Evolutionary conservation across 2,329 filamentous ascomycete genomes (phyloP).

Genomic region (Chaetomium sp.): DNA sequence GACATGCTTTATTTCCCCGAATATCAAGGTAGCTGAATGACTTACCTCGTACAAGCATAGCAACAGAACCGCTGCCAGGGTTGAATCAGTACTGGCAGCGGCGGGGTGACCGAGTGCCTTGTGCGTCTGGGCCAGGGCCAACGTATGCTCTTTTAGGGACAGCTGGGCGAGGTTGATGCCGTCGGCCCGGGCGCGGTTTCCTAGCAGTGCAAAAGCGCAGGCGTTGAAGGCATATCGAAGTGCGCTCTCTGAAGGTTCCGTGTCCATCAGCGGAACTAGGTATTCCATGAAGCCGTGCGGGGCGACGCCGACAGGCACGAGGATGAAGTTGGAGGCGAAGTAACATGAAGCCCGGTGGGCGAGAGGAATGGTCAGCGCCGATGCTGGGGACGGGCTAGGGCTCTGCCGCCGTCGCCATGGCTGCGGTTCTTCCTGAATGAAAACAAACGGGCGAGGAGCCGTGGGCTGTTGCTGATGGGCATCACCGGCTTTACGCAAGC

Average conservation of each 20-base stretch:
- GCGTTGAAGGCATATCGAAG: slow-evolving; percentile 60
- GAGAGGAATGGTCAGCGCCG: slow-evolving; percentile 38
- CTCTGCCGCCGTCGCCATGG: slow-evolving; percentile 14
- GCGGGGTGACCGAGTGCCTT: slow-evolving; percentile 54
- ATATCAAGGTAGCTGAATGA: background rate
- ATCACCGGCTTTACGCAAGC: slow-evolving; percentile 24
- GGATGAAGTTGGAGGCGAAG: slow-evolving; percentile 62
- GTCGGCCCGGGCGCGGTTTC: slow-evolving; percentile 51
- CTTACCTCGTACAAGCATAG: slow-evolving; percentile 60
- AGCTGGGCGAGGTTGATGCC: slow-evolving; percentile 42
- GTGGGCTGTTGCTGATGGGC: slow-evolving; percentile 3
- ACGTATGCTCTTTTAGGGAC: slow-evolving; percentile 56
- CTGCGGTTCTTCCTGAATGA: slow-evolving; percentile 14
- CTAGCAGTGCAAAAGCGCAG: slow-evolving; percentile 59
- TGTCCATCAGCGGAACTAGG: slow-evolving; percentile 56
- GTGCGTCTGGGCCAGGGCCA: slow-evolving; percentile 56
- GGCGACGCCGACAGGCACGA: slow-evolving; percentile 53
- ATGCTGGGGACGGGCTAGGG: slow-evolving; percentile 27
- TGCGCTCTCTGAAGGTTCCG: slow-evolving; percentile 48
- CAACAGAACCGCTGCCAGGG: slow-evolving; percentile 60
- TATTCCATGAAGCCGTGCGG: slow-evolving; percentile 62
- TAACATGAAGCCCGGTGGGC: slow-evolving; percentile 56
- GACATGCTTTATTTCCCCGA: background rate
- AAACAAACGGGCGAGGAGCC: background rate
- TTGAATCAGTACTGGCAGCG: slow-evolving; percentile 55